Percentiles rank a stretch among this genome's conserved stretches.
Evolutionary conservation across 805 yeast genomes (phyloP).

Genomic region (Lipomyces japonicus): DNA sequence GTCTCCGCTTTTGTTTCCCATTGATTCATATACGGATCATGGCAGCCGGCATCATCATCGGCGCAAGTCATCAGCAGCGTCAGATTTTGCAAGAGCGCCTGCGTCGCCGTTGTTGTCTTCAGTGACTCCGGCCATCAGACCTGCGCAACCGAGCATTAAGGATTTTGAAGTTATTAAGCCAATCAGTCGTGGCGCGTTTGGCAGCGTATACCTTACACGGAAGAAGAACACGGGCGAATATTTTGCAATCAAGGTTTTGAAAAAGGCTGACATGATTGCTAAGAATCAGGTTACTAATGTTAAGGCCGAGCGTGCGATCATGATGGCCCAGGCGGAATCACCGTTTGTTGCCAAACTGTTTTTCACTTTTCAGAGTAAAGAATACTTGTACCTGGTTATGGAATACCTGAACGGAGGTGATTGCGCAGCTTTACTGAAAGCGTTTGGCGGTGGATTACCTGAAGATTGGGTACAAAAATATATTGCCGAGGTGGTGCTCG

Average conservation of each 20-base stretch:
- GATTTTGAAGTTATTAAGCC: conserved; percentile 92
- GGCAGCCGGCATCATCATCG: conserved; percentile 25
- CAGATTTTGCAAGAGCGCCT: conserved; percentile 52
- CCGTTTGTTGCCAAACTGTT: conserved; percentile 89
- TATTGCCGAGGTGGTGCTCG: conserved; percentile 84
- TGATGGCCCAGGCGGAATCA: conserved; percentile 93
- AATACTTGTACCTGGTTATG: conserved; percentile 88
- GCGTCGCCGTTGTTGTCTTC: conserved; percentile 76
- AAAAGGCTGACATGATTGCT: conserved; percentile 92
- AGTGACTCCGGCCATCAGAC: conserved; percentile 51
- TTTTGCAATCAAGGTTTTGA: conserved; percentile 88
- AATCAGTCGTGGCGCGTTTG: conserved; percentile 95
- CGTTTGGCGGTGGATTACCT: conserved; percentile 72
- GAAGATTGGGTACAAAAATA: conserved; percentile 79
- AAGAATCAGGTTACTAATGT: conserved; percentile 95
- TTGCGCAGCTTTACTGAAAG: conserved; percentile 76
- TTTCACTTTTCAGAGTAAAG: conserved; percentile 83
- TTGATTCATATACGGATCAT: conserved; percentile 38
- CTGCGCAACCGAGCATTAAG: conserved; percentile 64
- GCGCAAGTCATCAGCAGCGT: conserved; percentile 34
- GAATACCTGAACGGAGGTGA: conserved; percentile 97
- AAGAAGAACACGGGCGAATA: conserved; percentile 87
- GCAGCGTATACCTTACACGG: conserved; percentile 84
- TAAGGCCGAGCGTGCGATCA: conserved; percentile 91
- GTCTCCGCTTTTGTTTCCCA: conserved; percentile 54